Evolutionary conservation across 495 filamentous ascomycete genomes (phyloP), one percentile per base, ranked within the genome.

Genomic region (Trichoderma reesei): DNA sequence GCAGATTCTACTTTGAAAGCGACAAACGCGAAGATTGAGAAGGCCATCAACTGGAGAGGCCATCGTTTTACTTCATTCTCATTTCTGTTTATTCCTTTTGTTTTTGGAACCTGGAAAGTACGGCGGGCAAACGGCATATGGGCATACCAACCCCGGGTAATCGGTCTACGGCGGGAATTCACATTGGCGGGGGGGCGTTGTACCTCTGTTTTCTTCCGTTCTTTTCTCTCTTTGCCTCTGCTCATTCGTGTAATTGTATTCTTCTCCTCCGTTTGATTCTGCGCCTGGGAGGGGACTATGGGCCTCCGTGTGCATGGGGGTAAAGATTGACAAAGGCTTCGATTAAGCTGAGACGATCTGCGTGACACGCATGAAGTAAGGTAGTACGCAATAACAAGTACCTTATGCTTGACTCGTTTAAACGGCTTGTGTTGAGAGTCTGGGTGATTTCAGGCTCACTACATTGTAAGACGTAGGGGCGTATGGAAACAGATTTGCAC

Each of bases 1-100:
- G 82, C 9, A 78, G 78, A 62, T 83, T 84, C 68, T 81, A 79
- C 62, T 85, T 81, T 64, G 82, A 83, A 67, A 79, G 76, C 7
- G 76, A 75, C 64, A 78, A 76, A 61, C 77, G 71, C 65, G 48
- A 37, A 11, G 42, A 64, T 6, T 59, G 48, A 63, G 7, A 14
- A 10, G 8, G 3, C 36, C 3, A 31, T 5, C 4, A 10, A 36
- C 5, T 9, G 31, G 51, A 14, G 6, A 6, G 7, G 9, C 1
- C 9, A 48, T 26, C 42, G 42, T 46, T 46, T 46, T 46, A 46
- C 16, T 11, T 8, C 3, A 46, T 16, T 46, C 2, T 39, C 38
- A 7, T 11, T 39, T 39, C 38, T 39, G 1, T 39, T 39, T 39
- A 4, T 39, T 39, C 10, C 10, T 3, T 39, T 11, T 39, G 6